Base-by-base conservation (phyloP, 2,329 filamentous ascomycete species). In the Fusarium keratoplasticum region DNA sequence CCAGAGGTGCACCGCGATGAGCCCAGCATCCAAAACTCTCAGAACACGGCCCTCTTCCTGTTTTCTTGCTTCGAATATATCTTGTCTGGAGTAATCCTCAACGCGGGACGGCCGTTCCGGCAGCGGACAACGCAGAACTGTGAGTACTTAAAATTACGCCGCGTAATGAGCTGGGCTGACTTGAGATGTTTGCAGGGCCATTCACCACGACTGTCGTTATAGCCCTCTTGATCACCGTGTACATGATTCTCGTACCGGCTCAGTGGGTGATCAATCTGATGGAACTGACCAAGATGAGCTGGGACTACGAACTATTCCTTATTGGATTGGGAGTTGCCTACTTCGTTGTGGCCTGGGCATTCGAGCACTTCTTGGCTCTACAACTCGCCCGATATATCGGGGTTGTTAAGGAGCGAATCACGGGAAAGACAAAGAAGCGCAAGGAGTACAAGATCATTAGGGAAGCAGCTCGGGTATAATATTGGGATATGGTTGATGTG, bases 31-130 rank as follows among this genome's bases (percentile, higher is more conserved):
- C 89, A 93, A 78, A 98, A 98, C 82, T 98, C 95, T 11, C 94
- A 98, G 78, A 98, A 99, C 79, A 98, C 96, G 0, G 91, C 93
- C 0, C 86, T 99, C 2, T 99, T 99, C 85, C 84, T 98, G 33
- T 87, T 95, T 6, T 97, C 94, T 2, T 98, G 95, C 81, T 98
- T 95, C 79, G 95, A 98, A 81, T 99, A 99, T 82, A 97, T 97
- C 40, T 87, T 98, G 25, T 94, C 95, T 0, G 96, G 94, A 5
- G 88, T 98, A 42, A 93, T 98, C 1, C 87, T 99, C 33, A 97
- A 93, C 77, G 94, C 96, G n/a, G 97, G 96, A 1, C 91, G 90
- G 36, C 96, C 96, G 1, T 99, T 98, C 84, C 89, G 96, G 63
- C 93, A 96, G 77, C 89, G 90, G 18, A 94, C 95, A 86, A 86